A percentile compares a stretch with the other conserved stretches of the same genome.
phyloP scores from a whole-genome alignment of 1,139 yeast species.

The Magnusiomyces paraingens region DNA sequence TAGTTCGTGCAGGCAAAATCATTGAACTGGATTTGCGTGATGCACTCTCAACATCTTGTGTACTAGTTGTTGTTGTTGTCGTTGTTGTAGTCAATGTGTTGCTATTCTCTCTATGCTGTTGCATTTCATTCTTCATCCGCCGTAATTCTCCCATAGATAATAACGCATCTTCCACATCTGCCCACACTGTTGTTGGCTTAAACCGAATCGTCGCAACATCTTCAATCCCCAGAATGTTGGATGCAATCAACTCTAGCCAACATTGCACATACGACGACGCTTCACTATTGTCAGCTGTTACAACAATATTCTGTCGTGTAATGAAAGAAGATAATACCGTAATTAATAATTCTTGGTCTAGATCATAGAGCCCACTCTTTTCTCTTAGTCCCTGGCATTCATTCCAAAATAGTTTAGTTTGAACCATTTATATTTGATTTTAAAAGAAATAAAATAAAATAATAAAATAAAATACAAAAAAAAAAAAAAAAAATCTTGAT shows the following conservation, averaged over 20 bases:
- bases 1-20: no score
- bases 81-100: not conserved
- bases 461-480: no score
- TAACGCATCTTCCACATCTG: slow-evolving; percentile 1
- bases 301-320: slow-evolving; percentile 2
- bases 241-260: slow-evolving; percentile 4
- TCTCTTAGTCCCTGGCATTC: not conserved
- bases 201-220: slow-evolving; percentile 3
- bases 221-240: slow-evolving; percentile 2
- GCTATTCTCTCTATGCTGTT: not conserved
- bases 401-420: not conserved
- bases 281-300: slow-evolving; percentile 1
- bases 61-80: no score
- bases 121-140: not conserved
- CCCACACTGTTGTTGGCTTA: not conserved
- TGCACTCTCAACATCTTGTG: no score
- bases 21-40: no score
- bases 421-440: not conserved
- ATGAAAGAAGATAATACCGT: slow-evolving; percentile 1
- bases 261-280: slow-evolving; percentile 1
- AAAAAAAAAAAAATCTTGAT: no score
- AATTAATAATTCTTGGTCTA: not conserved
- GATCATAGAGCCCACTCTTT: not conserved
- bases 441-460: no score
- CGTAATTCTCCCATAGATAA: not conserved